These are phyloP conservation scores for Lentinula guzmanii DNA, from an alignment of 768 basidiomycete species.

Conservation along the genomic window DNA sequence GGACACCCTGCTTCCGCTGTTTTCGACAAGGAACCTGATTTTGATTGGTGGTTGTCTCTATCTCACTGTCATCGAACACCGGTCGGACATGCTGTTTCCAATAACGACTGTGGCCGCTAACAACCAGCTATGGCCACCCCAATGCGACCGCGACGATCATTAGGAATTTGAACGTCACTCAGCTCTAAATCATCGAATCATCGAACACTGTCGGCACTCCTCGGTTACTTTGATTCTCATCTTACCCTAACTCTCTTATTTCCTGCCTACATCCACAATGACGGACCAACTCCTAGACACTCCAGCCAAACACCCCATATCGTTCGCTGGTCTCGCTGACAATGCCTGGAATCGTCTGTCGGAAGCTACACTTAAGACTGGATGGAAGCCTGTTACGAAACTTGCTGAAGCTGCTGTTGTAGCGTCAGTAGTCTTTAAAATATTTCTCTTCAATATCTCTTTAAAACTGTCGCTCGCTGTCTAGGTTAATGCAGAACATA, in stretches of 20 bases:
- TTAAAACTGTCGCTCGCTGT: not conserved
- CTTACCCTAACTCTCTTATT: not conserved
- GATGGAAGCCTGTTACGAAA: constrained; percentile 36
- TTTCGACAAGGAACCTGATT: too few species aligned
- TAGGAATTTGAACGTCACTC: too few species aligned
- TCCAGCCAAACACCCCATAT: constrained; percentile 37
- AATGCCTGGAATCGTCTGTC: constrained; percentile 32
- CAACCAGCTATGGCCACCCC: too few species aligned
- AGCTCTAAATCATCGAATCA: too few species aligned
- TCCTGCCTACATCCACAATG: constrained; percentile 15
- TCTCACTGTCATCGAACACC: not conserved
- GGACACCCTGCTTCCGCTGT: too few species aligned
- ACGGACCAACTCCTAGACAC: constrained; percentile 32
- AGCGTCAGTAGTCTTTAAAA: constrained; percentile 25
- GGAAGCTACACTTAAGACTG: constrained; percentile 34
- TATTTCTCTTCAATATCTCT: constrained; percentile 3
- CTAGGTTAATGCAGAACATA: constrained; percentile 40
- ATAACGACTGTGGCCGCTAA: not conserved
- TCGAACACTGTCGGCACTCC: too few species aligned
- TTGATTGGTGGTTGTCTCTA: too few species aligned
- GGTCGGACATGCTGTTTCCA: not conserved
- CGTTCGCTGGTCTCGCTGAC: constrained; percentile 35
- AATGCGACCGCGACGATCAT: too few species aligned
- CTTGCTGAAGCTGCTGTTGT: constrained; percentile 41
- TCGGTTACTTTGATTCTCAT: not conserved